A percentile compares a stretch with the other conserved stretches of the same genome.
phyloP scores from a whole-genome alignment of 176 grass and related monocot species.

The Cymbopogon citratus region DNA sequence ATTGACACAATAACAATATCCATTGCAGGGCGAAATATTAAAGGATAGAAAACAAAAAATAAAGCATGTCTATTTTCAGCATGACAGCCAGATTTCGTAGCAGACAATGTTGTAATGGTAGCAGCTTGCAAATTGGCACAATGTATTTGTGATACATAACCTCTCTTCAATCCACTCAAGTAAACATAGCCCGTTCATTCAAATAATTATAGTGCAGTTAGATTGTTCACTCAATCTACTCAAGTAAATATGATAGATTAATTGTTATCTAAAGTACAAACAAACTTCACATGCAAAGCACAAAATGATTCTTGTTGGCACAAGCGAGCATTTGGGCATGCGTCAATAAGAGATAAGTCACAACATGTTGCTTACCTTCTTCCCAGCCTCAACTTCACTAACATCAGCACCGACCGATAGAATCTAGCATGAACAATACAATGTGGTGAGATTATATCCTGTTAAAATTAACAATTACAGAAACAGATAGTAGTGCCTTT shows the following conservation, averaged over 20 bases:
- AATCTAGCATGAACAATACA: constrained; percentile 40
- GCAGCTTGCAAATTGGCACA: too few species aligned
- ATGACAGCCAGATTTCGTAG: too few species aligned
- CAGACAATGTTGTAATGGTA: too few species aligned
- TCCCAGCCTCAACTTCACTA: constrained; percentile 72
- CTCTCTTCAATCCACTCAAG: neutral
- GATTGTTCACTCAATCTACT: too few species aligned
- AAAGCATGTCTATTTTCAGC: too few species aligned
- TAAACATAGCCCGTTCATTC: neutral
- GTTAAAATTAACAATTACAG: neutral
- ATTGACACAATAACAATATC: too few species aligned
- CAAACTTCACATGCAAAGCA: neutral
- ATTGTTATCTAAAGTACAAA: neutral
- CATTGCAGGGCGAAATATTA: too few species aligned
- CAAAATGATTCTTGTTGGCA: neutral
- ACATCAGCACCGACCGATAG: constrained; percentile 84
- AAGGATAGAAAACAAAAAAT: too few species aligned
- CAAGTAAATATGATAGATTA: neutral
- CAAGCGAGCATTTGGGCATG: neutral
- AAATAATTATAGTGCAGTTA: neutral
- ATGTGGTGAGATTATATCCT: neutral
- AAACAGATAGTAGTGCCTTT: neutral
- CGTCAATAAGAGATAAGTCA: neutral
- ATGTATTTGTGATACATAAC: too few species aligned
- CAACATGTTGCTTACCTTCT: constrained; percentile 58